A percentile compares a stretch with the other conserved stretches of the same genome.
Conservation (phyloP, 148 eudicot genomes). For the Diospyros kaki region DNA sequence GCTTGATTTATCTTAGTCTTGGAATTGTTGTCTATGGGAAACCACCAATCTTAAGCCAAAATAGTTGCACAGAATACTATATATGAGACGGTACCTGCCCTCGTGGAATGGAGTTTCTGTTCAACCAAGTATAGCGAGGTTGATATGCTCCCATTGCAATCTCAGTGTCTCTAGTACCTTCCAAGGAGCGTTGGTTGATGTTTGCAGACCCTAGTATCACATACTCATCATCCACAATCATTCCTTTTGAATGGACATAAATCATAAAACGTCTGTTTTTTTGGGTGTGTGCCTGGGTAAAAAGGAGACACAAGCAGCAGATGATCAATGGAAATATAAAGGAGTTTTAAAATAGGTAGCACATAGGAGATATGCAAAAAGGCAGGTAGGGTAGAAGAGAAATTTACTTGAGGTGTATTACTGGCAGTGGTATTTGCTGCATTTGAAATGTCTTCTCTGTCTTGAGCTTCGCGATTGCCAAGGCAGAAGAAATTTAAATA, state of each 20-base stretch:
- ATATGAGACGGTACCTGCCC: conserved; percentile 57
- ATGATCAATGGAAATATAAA: background rate
- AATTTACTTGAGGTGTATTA: conserved; percentile 57
- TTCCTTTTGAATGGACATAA: conserved; percentile 91
- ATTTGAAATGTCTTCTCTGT: conserved; percentile 9
- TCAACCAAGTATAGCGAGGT: conserved; percentile 71
- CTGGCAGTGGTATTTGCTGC: conserved; percentile 21
- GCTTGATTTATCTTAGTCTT: background rate
- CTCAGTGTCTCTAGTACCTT: conserved; percentile 86
- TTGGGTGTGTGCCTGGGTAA: conserved; percentile 38
- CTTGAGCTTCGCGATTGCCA: conserved; percentile 62
- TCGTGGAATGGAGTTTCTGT: conserved; percentile 33
- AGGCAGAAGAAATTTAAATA: conserved; percentile 87
- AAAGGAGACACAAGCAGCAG: background rate
- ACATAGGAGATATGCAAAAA: background rate
- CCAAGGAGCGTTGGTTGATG: conserved; percentile 90
- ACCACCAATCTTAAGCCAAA: background rate
- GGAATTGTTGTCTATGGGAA: background rate
- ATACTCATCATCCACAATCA: conserved; percentile 90
- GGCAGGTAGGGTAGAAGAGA: background rate
- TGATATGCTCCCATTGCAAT: conserved; percentile 96
- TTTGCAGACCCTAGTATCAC: conserved; percentile 86
- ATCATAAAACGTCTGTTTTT: conserved; percentile 80
- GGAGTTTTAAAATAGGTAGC: background rate
- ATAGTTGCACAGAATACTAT: background rate